Evolutionary conservation across 2,329 filamentous ascomycete species (phyloP).

Genomic region (Trichothecium roseum): DNA sequence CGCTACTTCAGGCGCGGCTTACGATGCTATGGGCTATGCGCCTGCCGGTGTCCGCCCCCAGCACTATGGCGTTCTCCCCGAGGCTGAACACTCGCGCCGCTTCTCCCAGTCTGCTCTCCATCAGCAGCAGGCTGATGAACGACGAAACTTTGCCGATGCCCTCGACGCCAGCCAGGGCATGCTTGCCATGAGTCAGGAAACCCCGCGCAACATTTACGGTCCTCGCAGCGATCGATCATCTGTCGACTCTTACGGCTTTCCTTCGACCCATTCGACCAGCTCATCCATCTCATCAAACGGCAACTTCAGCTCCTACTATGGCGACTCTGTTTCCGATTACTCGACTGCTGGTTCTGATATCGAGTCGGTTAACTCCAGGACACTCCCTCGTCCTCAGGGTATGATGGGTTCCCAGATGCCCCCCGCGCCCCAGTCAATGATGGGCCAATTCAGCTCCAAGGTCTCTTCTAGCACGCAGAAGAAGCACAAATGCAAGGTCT

Average conservation of each 20-base stretch:
- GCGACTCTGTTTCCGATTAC: constrained; percentile 84
- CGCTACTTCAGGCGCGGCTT: constrained; percentile 53
- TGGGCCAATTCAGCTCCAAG: constrained; percentile 97
- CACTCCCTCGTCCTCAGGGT: constrained; percentile 69
- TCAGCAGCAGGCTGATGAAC: constrained; percentile 26
- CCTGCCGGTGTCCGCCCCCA: constrained; percentile 49
- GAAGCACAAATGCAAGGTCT: constrained; percentile 99
- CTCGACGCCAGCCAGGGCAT: constrained; percentile 90
- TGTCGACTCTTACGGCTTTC: constrained; percentile 84
- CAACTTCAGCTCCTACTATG: constrained; percentile 76
- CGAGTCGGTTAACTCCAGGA: constrained; percentile 68
- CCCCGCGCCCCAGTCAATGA: constrained; percentile 90
- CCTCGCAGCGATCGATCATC: constrained; percentile 58
- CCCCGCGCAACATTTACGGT: constrained; percentile 81
- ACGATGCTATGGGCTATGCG: constrained; percentile 68
- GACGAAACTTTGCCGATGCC: constrained; percentile 73
- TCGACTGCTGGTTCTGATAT: constrained; percentile 83
- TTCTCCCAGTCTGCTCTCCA: constrained; percentile 44
- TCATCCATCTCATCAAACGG: constrained; percentile 84
- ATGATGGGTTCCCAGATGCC: constrained; percentile 52
- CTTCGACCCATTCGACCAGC: constrained; percentile 70
- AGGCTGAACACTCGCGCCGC: constrained; percentile 50
- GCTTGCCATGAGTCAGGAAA: constrained; percentile 93
- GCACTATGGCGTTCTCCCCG: constrained; percentile 45
- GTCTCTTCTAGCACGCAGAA: constrained; percentile 92